A percentile compares a stretch with the other conserved stretches of the same genome.
These are phyloP conservation scores for Paramarasmius palmivorus DNA, from an alignment of 1,284 basidiomycete genomes.

Conservation along the genomic window DNA sequence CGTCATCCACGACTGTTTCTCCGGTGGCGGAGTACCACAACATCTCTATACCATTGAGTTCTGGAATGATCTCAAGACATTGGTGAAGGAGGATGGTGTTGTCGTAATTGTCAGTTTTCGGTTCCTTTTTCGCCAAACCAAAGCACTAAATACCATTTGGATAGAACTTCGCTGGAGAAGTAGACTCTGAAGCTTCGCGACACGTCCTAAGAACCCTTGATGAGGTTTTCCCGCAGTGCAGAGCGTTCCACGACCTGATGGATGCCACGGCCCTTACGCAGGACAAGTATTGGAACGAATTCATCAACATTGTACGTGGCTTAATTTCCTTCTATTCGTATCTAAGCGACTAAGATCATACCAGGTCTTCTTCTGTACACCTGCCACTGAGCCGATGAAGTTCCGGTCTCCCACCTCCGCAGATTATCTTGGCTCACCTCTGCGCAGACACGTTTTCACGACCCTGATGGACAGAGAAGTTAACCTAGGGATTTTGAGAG, in stretches of 20 bases:
- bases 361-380: constrained; percentile 80
- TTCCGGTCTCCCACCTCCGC: constrained; percentile 59
- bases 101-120: constrained; percentile 72
- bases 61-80: constrained; percentile 67
- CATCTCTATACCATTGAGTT: constrained; percentile 84
- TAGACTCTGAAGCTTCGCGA: constrained; percentile 62
- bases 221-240: constrained; percentile 70
- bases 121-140: background rate
- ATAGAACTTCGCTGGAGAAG: constrained; percentile 54
- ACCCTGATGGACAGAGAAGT: constrained; percentile 54
- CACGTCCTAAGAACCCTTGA: constrained; percentile 71
- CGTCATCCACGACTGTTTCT: constrained; percentile 90
- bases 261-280: constrained; percentile 33
- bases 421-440: constrained; percentile 68
- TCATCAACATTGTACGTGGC: constrained; percentile 72
- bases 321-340: background rate
- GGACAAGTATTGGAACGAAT: constrained; percentile 51
- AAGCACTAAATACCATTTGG: constrained; percentile 11
- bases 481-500: constrained; percentile 46
- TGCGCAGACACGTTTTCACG: constrained; percentile 56
- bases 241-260: constrained; percentile 76
- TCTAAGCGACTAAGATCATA: background rate
- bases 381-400: constrained; percentile 53
- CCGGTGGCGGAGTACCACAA: constrained; percentile 82
- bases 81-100: constrained; percentile 73